A percentile compares a stretch with the other conserved stretches of the same genome.
These are phyloP conservation scores for Heliamphora exappendiculata DNA, from an alignment of 148 eudicot genomes.

Conservation along the genomic window DNA sequence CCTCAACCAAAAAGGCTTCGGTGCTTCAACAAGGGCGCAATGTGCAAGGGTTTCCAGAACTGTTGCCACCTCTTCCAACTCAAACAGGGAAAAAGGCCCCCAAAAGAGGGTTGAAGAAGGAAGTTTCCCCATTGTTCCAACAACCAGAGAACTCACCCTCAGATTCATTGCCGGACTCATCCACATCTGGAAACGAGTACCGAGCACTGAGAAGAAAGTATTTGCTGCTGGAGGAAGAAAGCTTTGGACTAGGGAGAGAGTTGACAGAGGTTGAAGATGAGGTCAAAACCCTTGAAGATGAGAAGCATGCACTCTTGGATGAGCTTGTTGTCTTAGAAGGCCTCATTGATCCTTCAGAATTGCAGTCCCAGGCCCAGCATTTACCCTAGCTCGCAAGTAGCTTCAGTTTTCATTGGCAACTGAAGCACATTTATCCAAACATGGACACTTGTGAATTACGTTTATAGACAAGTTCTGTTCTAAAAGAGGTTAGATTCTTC, in stretches of 20 bases:
- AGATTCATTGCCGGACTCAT: constrained; percentile 39
- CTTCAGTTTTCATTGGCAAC: neutral
- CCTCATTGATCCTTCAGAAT: constrained; percentile 60
- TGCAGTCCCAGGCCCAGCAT: constrained; percentile 20
- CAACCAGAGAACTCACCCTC: constrained; percentile 40
- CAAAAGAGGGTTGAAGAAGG: constrained; percentile 35
- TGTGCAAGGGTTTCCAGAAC: constrained; percentile 36
- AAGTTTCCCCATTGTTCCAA: constrained; percentile 27
- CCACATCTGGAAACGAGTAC: constrained; percentile 49
- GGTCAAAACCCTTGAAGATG: constrained; percentile 61
- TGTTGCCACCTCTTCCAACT: constrained; percentile 18
- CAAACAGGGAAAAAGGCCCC: constrained; percentile 31
- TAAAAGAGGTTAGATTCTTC: neutral
- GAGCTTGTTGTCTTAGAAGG: constrained; percentile 83
- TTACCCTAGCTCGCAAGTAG: neutral
- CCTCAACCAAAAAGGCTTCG: constrained; percentile 27
- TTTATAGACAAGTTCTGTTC: neutral
- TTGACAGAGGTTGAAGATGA: constrained; percentile 56
- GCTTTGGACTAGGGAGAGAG: constrained; percentile 51
- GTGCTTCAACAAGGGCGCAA: constrained; percentile 33
- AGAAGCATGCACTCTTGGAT: constrained; percentile 59
- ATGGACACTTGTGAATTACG: neutral
- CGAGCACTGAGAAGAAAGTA: constrained; percentile 61
- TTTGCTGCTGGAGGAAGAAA: constrained; percentile 67
- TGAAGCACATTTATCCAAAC: neutral